Evolutionary conservation across 352 stramenopile genomes (phyloP), one percentile per base, ranked within the genome.

Genomic region (Peronospora belbahrii): DNA sequence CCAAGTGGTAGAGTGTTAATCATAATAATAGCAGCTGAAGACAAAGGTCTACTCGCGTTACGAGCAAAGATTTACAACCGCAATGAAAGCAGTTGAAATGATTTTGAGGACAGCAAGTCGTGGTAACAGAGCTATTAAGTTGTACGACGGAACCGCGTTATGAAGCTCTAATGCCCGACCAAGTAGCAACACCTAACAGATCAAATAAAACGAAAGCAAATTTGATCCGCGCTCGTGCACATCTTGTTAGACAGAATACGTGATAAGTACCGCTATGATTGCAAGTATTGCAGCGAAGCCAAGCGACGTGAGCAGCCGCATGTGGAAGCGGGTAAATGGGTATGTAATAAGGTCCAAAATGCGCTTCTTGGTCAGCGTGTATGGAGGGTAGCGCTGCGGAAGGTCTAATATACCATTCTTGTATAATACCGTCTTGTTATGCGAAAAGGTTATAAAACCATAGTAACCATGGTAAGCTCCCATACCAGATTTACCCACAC

Each of bases 391-490:
- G 1, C 78, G 74, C 48, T 67, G 52, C 19, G 70, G 67, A 5
- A 75, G 15, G 52, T 88, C 59, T 27, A 85, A 30, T 19, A 81
- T 6, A 11, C 57, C 68, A 36, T 79, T 77, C 56, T 88, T 88
- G 45, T 75, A 70, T 25, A 88, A 49, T 32, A 88, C 74, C 0
- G 71, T 52, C 46, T 88, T 88, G 24, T 61, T 58, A 56, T 88
- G 78, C 10, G 73, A 80, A 41, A 93, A 90, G 6, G 70, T 65
- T n/a, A 84, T 50, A 34, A 96, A 95, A 27, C 75, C 75, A 43
- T 71, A 58, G 33, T 81, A 70, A 6, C 90, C 90, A 46, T 94
- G 83, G 54, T 94, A 96, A 0, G 60, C 45, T 7, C 88, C 87
- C 49, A 85, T 81, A 39, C 88, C 89, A 18, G 71, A 92, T 19